phyloP scores from a whole-genome alignment of 441 rosid species.

The Populus hybrid region DNA sequence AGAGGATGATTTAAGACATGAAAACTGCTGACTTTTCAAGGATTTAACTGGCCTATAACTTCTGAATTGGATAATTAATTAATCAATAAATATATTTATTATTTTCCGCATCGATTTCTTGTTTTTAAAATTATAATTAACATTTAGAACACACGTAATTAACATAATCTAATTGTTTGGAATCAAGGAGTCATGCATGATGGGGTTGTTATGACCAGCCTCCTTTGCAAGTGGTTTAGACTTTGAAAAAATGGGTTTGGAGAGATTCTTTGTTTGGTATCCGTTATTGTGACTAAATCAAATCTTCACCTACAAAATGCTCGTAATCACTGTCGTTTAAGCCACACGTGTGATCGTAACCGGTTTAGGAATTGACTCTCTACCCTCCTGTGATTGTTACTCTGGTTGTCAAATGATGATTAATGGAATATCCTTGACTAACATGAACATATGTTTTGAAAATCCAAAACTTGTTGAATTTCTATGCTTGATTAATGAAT shows the following conservation, averaged over 20 bases:
- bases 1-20: neutral
- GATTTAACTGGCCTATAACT: no score
- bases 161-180: neutral
- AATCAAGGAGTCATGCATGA: slow-evolving; percentile 18
- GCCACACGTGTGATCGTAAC: slow-evolving; percentile 32
- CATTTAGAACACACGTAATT: slow-evolving; percentile 1
- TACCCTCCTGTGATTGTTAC: neutral
- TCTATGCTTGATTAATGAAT: no score
- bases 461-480: neutral
- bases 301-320: slow-evolving; percentile 12
- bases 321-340: slow-evolving; percentile 13
- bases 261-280: slow-evolving; percentile 24
- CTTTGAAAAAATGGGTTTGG: slow-evolving; percentile 3
- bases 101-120: neutral
- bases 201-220: slow-evolving; percentile 16
- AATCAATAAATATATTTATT: neutral
- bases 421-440: slow-evolving; percentile 1
- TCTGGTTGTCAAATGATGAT: slow-evolving; percentile 17
- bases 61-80: no score
- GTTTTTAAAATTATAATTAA: neutral
- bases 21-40: neutral
- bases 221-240: neutral
- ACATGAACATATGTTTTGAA: neutral
- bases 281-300: slow-evolving; percentile 22
- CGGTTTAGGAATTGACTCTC: slow-evolving; percentile 28